Base-by-base conservation (phyloP, 73 alveolate genomes). In the Paramecium pentaurelia region DNA sequence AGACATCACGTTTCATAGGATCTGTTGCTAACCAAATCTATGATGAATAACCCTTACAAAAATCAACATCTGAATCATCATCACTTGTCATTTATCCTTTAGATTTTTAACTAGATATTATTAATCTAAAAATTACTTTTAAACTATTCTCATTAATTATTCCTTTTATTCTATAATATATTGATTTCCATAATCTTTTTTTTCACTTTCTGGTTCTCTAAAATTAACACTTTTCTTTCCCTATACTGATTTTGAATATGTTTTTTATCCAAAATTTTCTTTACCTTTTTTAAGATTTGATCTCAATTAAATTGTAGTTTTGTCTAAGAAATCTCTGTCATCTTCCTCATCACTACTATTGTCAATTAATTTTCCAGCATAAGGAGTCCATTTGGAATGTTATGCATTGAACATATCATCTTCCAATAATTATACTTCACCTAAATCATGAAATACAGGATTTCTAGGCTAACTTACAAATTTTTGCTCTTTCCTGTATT, bases 341-440 rank as follows among this genome's bases (percentile, higher is more conserved):
- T 80, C 91, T 44, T 80, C 91, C 25, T 45, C 44, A 49, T 80
- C 91, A 47, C 77, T 49, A 27, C 77, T 45, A 25, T 80, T 49
- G 38, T 80, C 91, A 25, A 40, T 80, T 3, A 80, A 10, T 80
- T 42, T 80, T 11, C 44, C 49, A 14, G 38, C 37, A 38, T 75
- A 36, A 5, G 91, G 91, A 80, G 47, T 80, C 91, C 91, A 80
- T 25, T 80, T 80, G 3, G 91, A 80, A 80, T 80, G 77, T 28
- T 32, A 20, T 10, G 91, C 91, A 27, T 80, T 47, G 45, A 45
- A 80, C 91, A 80, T 80, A 80, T 80, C 91, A 25, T 80, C 91
- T 28, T 80, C 91, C 36, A 80, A 47, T 47, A 80, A 32, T 49
- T 47, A 8, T 1, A 49, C 91, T 22, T 80, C 91, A 2, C 91